Percentiles rank a stretch among this genome's conserved stretches.
These are phyloP conservation scores for Solanum ossicruentum DNA, from an alignment of 257 asterid species.

Conservation along the genomic window DNA sequence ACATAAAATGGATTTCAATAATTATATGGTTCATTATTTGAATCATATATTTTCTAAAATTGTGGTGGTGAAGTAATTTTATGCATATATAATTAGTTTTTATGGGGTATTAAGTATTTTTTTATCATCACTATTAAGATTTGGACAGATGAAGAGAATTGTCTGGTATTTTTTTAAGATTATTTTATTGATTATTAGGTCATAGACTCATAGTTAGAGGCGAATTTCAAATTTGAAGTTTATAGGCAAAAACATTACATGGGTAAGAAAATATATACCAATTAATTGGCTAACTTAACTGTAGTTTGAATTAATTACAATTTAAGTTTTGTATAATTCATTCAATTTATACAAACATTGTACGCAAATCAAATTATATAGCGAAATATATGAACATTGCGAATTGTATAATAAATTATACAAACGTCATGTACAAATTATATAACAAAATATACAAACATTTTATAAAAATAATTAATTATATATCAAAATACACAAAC, in stretches of 20 bases:
- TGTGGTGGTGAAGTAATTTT: neutral
- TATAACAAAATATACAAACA: no score
- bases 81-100: neutral
- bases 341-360: no score
- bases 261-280: no score
- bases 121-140: neutral
- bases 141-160: neutral
- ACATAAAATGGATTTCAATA: neutral
- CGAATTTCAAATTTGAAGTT: neutral
- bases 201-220: neutral
- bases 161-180: neutral
- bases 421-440: fast-evolving
- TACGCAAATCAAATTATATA: no score
- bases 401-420: no score
- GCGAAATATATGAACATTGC: no score
- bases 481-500: no score
- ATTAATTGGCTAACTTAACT: no score
- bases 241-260: no score
- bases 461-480: no score
- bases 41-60: neutral
- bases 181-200: neutral
- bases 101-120: neutral
- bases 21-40: neutral
- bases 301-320: no score
- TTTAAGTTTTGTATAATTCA: no score